These are phyloP conservation scores for Letharia columbiana DNA, from an alignment of 495 filamentous ascomycete genomes.

Conservation along the genomic window DNA sequence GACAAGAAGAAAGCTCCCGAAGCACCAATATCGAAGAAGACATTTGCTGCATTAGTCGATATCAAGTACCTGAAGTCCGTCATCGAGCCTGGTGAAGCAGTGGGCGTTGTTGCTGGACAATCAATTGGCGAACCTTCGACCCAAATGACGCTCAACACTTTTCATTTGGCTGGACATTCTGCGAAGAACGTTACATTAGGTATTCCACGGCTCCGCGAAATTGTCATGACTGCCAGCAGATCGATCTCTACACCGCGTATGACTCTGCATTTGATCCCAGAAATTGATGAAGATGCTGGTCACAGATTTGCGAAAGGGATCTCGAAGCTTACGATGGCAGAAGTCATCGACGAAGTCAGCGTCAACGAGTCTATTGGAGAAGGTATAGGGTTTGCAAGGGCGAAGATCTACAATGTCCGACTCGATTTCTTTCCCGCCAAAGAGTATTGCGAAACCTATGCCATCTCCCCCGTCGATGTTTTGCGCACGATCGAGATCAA, in stretches of 20 bases:
- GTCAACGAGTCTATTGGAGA: constrained; percentile 68
- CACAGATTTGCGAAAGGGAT: constrained; percentile 87
- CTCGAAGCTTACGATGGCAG: constrained; percentile 75
- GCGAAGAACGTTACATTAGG: constrained; percentile 98
- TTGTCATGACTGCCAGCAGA: constrained; percentile 92
- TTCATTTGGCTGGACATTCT: constrained; percentile 97
- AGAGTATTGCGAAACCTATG: constrained; percentile 80
- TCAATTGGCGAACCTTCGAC: constrained; percentile 96
- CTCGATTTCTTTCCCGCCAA: constrained; percentile 73
- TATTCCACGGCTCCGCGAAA: constrained; percentile 95
- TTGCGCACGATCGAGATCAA: constrained; percentile 66
- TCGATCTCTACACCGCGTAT: constrained; percentile 86
- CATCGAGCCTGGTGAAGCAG: constrained; percentile 95
- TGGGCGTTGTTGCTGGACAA: constrained; percentile 93
- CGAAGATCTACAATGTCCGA: constrained; percentile 76
- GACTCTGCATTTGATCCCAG: constrained; percentile 71
- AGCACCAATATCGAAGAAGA: constrained; percentile 55
- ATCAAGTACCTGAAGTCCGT: constrained; percentile 88
- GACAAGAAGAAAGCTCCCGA: constrained; percentile 60
- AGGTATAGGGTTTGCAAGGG: constrained; percentile 53
- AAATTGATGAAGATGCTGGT: constrained; percentile 57
- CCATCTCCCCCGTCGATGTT: constrained; percentile 69
- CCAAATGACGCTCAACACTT: constrained; percentile 99
- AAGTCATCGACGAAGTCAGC: constrained; percentile 74
- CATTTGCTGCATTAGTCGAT: constrained; percentile 72